Percentiles rank a stretch among this genome's conserved stretches.
phyloP scores from a whole-genome alignment of 208 protist species.

The Acanthamoeba castellanii region DNA sequence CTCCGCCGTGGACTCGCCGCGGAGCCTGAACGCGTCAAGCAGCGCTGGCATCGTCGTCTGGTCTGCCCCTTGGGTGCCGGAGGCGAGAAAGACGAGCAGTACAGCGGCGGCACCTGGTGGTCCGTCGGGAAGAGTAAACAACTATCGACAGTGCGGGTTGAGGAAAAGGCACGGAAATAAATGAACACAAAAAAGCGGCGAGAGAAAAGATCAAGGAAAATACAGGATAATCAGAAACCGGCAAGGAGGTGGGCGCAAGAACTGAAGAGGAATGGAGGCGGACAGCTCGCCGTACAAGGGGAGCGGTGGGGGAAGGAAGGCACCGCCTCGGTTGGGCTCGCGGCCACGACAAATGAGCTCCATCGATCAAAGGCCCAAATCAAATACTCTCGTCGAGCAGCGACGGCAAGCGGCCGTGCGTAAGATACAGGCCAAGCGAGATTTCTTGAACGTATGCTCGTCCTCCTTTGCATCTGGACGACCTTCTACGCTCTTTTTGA shows the following conservation, averaged over 20 bases:
- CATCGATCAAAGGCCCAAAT: background rate
- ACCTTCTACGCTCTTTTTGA: too few relatives aligned
- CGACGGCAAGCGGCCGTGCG: background rate
- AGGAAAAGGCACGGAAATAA: too few relatives aligned
- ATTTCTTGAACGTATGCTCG: constrained; percentile 1
- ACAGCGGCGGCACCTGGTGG: too few relatives aligned
- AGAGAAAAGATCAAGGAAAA: too few relatives aligned
- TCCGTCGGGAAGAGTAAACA: too few relatives aligned
- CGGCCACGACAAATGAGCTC: background rate
- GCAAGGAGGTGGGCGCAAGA: too few relatives aligned
- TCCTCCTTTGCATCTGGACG: background rate
- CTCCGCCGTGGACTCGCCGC: background rate
- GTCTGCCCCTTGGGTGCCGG: too few relatives aligned
- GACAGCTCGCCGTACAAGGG: constrained; percentile 12
- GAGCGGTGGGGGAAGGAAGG: background rate
- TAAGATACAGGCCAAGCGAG: background rate
- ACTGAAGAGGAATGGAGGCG: background rate
- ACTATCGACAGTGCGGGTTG: too few relatives aligned
- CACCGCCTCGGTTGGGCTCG: too few relatives aligned
- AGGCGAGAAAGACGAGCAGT: too few relatives aligned
- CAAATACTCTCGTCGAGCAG: background rate
- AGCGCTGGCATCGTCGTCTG: background rate
- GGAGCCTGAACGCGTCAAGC: background rate
- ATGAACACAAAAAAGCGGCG: too few relatives aligned
- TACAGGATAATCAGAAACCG: too few relatives aligned